Percentiles rank a stretch among this genome's conserved stretches.
phyloP scores from a whole-genome alignment of 495 filamentous ascomycete genomes.

The Lineolata rhizophorae region DNA sequence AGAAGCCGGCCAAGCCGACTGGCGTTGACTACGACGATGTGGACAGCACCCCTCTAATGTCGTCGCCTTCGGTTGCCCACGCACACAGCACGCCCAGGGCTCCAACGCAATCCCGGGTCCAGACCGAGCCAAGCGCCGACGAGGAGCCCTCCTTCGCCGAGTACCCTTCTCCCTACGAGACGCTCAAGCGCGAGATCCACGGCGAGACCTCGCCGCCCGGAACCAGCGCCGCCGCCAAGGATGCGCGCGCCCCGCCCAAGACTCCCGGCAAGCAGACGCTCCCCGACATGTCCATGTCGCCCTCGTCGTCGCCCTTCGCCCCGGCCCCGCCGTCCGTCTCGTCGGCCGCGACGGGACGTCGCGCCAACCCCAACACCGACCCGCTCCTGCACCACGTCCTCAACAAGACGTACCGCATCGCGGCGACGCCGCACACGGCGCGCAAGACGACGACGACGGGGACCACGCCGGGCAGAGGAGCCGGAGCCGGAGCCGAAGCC shows the following conservation, averaged over 20 bases:
- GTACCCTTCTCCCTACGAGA: constrained; percentile 46
- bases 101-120: constrained; percentile 5
- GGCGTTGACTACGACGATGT: constrained; percentile 9
- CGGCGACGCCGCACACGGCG: constrained; percentile 61
- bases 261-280: constrained; percentile 25
- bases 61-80: constrained; percentile 25
- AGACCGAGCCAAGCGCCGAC: too few relatives aligned
- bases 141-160: constrained; percentile 24
- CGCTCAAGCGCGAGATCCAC: constrained; percentile 32
- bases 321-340: constrained; percentile 11
- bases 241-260: constrained; percentile 25
- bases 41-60: constrained; percentile 29
- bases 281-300: constrained; percentile 33
- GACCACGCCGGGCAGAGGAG: constrained; percentile 12
- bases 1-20: not conserved
- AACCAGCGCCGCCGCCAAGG: not conserved
- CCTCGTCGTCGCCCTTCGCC: constrained; percentile 18
- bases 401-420: constrained; percentile 82
- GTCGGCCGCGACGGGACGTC: constrained; percentile 2
- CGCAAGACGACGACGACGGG: constrained; percentile 14
- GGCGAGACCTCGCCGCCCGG: constrained; percentile 15
- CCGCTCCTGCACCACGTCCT: constrained; percentile 76
- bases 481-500: constrained; percentile 13
- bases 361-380: constrained; percentile 27
- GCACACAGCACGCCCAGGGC: constrained; percentile 17